Evolutionary conservation across 2,329 filamentous ascomycete species (phyloP), one percentile per base, ranked within the genome.

Genomic region (Fusarium penzigii): DNA sequence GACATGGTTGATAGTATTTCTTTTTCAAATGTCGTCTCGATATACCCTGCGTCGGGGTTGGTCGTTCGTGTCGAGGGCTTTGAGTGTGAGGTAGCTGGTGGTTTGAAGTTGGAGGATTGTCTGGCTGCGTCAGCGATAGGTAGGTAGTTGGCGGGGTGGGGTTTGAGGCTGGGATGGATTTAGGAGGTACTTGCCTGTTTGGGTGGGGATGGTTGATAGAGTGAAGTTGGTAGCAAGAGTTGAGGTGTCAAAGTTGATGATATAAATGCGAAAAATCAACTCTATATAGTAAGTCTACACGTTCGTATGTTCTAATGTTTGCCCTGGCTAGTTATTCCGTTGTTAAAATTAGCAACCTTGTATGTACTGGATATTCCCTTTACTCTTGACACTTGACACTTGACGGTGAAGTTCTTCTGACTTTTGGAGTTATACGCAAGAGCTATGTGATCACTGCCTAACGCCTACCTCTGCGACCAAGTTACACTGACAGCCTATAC

Each of bases 1-100:
- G 84, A 87, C 84, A 87, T 87, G 1, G 32, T 39, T 50, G 36
- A 44, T 49, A 55, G 50, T 40, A 36, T 36, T 39, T 43, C 4
- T 48, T 10, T 20, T 14, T 41, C n/a, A 16, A 10, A 13, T 49
- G 29, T 39, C 20, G 50, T 46, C 40, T 42, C 49, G 50, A 44
- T 52, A 45, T 45, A 39, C 46, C 41, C 16, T 39, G 44, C 20
- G 20, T 25, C 20, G 20, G 20, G 20, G 4, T 25, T 25, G 20
- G 20, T 25, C 20, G 20, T 25, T 25, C 20, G 20, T 25, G 45
- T 42, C n/a, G 49, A 36, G 48, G 57, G 50, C 58, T 44, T 52
- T 44, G 57, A 49, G 20, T 25, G 20, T 49, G 56, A 55, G 50
- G 59, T 42, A 46, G 49, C 41, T 54, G 56, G 32, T 39, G 39